Evolutionary conservation across 2,329 filamentous ascomycete species (phyloP), one percentile per base, ranked within the genome.

Genomic region (Uncinocarpus reesii): DNA sequence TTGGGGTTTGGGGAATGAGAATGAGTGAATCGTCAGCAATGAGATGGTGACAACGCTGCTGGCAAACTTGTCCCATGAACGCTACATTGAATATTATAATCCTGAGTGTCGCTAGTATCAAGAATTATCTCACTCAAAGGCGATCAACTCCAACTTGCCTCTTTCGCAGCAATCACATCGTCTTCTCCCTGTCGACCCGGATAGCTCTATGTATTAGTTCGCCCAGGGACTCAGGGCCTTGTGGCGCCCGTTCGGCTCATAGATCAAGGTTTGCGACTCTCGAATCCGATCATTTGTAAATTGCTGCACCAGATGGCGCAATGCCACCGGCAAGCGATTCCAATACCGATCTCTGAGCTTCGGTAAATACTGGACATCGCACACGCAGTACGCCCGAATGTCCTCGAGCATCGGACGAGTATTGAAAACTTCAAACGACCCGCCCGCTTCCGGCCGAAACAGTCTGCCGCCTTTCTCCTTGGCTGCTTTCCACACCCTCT

Each of bases 351-450:
- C 31, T n/a, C 38, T 41, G 5, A 71, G 52, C 29, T 57, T 49
- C 1, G 71, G 63, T 51, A 77, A 57, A 28, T 65, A 59, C 6
- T 56, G 36, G 1, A 78, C 68, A 53, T 77, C 73, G 20, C 70
- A 62, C 2, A 63, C 60, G 53, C 73, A 77, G 57, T 78, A 78
- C 0, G 54, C 10, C 18, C 59, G 47, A 2, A 76, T 63, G 0
- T 65, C 65, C 2, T 53, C 8, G 0, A 52, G 35, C 5, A 78
- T 50, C 0, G 75, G 75, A 0, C 74, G 63, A 37, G 60, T 42
- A 49, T 71, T 67, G 55, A 78, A 78, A 0, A 75, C 67, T 11
- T 68, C 61, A 52, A 71, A 73, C 7, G 52, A 58, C 0, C 74
- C 74, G 1, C 74, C 73, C 1, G 44, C 45, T 23, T 67, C 57